These are phyloP conservation scores for Wickerhamomyces sp. DNA, from an alignment of 1,139 yeast species.

Conservation along the genomic window DNA sequence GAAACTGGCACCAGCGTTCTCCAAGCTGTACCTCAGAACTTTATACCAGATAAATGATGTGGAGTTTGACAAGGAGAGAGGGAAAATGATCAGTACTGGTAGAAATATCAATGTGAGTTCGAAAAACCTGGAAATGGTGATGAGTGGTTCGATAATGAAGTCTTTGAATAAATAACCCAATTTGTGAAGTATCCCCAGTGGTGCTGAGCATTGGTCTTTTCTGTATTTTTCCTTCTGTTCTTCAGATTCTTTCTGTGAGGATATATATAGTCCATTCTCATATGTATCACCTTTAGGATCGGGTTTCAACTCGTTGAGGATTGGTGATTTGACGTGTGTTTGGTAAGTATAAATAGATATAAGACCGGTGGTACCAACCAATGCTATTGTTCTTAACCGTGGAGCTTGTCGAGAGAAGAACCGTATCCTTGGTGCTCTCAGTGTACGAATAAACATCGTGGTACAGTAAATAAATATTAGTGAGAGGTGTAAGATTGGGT, in stretches of 20 bases:
- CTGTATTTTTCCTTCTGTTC: constrained; percentile 30
- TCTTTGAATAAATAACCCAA: constrained; percentile 43
- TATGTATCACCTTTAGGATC: constrained; percentile 52
- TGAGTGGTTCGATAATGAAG: constrained; percentile 59
- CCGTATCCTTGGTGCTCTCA: neutral
- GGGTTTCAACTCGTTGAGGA: constrained; percentile 28
- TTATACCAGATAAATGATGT: constrained; percentile 49
- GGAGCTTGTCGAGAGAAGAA: neutral
- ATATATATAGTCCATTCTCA: constrained; percentile 59
- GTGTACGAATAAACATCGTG: neutral
- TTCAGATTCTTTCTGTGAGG: constrained; percentile 49
- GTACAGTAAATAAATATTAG: too few relatives aligned
- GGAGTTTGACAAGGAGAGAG: constrained; percentile 38
- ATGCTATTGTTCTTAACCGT: neutral
- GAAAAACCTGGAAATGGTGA: constrained; percentile 62
- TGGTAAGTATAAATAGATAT: neutral
- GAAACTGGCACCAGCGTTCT: constrained; percentile 89
- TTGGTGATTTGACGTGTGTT: neutral
- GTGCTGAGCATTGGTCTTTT: constrained; percentile 14
- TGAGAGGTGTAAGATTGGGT: too few relatives aligned
- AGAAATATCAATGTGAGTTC: constrained; percentile 62
- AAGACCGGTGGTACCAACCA: neutral
- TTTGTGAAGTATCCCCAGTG: constrained; percentile 29
- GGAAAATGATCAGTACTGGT: constrained; percentile 64
- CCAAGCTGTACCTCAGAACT: constrained; percentile 63